A percentile compares a stretch with the other conserved stretches of the same genome.
Conservation (phyloP, 2,329 filamentous ascomycete species). For the Aspergillus proliferans region DNA sequence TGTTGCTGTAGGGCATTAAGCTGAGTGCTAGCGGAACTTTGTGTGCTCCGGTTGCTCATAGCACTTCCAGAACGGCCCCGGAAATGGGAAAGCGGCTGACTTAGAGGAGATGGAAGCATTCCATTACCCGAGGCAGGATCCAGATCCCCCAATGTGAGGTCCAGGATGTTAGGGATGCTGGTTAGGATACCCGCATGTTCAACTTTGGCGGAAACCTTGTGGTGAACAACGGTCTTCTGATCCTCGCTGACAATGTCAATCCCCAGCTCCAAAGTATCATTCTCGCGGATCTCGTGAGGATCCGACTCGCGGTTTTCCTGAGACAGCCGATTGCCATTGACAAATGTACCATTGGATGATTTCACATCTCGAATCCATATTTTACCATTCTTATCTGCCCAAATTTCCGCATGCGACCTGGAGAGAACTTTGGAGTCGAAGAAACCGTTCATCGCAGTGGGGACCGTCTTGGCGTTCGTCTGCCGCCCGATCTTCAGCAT, state of each 20-base stretch:
- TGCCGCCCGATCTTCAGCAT: constrained; percentile 88
- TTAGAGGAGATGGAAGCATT: constrained; percentile 63
- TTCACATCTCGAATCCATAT: constrained; percentile 97
- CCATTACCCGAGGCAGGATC: constrained; percentile 68
- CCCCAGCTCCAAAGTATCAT: constrained; percentile 87
- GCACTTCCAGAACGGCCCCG: constrained; percentile 65
- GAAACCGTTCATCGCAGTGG: constrained; percentile 84
- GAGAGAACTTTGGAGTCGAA: constrained; percentile 98
- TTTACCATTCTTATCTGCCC: constrained; percentile 77
- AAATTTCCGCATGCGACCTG: constrained; percentile 91
- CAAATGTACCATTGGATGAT: constrained; percentile 97
- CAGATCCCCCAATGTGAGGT: constrained; percentile 87
- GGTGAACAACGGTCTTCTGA: constrained; percentile 95
- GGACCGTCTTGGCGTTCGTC: constrained; percentile 93
- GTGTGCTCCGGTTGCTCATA: constrained; percentile 52
- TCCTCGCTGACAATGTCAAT: constrained; percentile 99
- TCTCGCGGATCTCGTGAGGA: constrained; percentile 83
- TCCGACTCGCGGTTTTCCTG: constrained; percentile 95
- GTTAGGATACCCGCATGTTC: constrained; percentile 85
- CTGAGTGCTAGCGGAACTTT: constrained; percentile 52
- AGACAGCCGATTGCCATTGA: constrained; percentile 84
- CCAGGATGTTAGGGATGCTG: constrained; percentile 64
- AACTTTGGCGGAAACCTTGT: constrained; percentile 95
- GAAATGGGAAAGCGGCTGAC: constrained; percentile 58
- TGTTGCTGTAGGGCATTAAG: constrained; percentile 61